Conservation (phyloP, 495 filamentous ascomycete genomes). For the Elaphomyces granulatus region DNA sequence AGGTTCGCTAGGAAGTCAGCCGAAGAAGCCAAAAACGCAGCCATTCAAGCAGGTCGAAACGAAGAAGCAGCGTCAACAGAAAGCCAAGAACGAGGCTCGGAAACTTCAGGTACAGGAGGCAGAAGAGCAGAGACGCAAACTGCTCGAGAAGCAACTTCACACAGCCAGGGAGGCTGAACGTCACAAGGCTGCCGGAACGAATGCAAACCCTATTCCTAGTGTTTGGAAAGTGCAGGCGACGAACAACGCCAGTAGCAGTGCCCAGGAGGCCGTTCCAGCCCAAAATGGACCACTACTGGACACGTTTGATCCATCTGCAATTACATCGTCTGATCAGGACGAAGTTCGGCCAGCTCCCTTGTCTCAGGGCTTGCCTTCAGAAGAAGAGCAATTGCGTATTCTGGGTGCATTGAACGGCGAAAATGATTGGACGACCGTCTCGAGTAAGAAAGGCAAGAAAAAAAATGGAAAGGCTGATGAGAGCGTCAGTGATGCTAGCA, state of each 20-base stretch:
- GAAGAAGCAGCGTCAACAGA: conserved; percentile 86
- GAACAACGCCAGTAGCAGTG: conserved; percentile 17
- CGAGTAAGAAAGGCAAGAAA: conserved; percentile 51
- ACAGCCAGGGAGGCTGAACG: conserved; percentile 68
- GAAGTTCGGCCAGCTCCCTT: conserved; percentile 1
- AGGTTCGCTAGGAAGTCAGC: conserved; percentile 42
- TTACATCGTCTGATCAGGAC: conserved; percentile 12
- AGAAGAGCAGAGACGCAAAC: conserved; percentile 54
- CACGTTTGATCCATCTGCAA: conserved; percentile 46
- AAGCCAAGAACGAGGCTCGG: conserved; percentile 60
- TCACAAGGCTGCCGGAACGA: conserved; percentile 52
- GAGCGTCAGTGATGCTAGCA: conserved; percentile 28
- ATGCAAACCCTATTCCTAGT: conserved; percentile 40
- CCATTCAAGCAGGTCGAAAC: conserved; percentile 47
- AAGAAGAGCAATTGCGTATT: conserved; percentile 74
- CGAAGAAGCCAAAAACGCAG: conserved; percentile 49
- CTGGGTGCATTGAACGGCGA: conserved; percentile 33
- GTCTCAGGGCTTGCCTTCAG: conserved; percentile 46
- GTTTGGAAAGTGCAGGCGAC: conserved; percentile 42
- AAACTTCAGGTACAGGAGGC: conserved; percentile 56
- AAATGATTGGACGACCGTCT: conserved; percentile 62
- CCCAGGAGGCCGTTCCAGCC: conserved; percentile 15
- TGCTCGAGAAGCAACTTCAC: conserved; percentile 67
- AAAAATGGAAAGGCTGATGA: conserved; percentile 29
- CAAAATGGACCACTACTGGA: conserved; percentile 40